These are phyloP conservation scores for Talaromyces trachyspermus DNA, from an alignment of 495 filamentous ascomycete species.

Conservation along the genomic window DNA sequence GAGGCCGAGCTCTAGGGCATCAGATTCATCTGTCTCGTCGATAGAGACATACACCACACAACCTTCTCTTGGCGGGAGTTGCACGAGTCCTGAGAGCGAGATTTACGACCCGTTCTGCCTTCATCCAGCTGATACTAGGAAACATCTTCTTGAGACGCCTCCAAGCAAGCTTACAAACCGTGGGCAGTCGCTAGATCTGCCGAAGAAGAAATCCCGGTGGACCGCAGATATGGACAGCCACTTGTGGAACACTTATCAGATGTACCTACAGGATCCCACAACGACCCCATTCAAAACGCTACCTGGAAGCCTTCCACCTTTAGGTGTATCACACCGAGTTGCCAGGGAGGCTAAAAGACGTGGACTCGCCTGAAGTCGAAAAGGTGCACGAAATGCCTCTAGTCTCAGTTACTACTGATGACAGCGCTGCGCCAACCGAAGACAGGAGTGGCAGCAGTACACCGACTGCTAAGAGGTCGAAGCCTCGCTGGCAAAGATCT, in stretches of 20 bases:
- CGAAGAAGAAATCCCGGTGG: conserved; percentile 45
- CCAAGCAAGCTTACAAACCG: conserved; percentile 17
- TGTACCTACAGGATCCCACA: conserved; percentile 84
- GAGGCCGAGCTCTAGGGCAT: conserved; percentile 53
- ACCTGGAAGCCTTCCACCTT: conserved; percentile 76
- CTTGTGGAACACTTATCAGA: conserved; percentile 81
- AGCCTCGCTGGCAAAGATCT: conserved; percentile 68
- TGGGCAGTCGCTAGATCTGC: conserved; percentile 4
- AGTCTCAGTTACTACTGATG: neutral
- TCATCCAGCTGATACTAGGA: conserved; percentile 30
- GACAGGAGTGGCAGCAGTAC: conserved; percentile 58
- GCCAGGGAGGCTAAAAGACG: conserved; percentile 75
- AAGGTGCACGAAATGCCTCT: neutral
- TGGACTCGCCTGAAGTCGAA: conserved; percentile 47
- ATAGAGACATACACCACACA: conserved; percentile 58
- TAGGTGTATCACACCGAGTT: conserved; percentile 84
- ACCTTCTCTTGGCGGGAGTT: conserved; percentile 58
- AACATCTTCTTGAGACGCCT: conserved; percentile 28
- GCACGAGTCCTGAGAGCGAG: conserved; percentile 61
- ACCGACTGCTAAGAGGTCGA: conserved; percentile 33
- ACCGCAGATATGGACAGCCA: conserved; percentile 87
- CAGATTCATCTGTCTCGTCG: conserved; percentile 65
- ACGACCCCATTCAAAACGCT: conserved; percentile 91
- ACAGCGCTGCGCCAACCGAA: conserved; percentile 25
- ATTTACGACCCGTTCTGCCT: conserved; percentile 47